phyloP scores from a whole-genome alignment of 345 rosid species.

The Arabis hirsuta region DNA sequence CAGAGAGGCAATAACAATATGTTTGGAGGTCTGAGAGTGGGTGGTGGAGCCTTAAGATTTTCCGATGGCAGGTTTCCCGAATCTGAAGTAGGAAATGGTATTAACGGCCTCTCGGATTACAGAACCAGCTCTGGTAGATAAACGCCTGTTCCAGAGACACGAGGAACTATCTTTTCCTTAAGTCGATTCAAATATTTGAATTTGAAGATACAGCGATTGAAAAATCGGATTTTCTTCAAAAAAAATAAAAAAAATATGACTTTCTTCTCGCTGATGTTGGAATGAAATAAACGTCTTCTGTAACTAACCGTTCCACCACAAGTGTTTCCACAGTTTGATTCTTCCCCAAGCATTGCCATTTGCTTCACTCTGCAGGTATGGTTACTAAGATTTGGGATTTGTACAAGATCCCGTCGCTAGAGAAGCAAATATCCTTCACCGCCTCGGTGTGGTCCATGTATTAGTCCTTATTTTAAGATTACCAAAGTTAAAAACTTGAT shows the following conservation, averaged over 20 bases:
- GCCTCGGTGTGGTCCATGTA: constrained; percentile 3
- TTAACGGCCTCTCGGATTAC: constrained; percentile 17
- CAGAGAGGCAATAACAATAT: constrained; percentile 32
- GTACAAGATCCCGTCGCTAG: not conserved
- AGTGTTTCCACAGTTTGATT: constrained; percentile 68
- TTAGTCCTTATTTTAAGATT: not conserved
- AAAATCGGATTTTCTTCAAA: not conserved
- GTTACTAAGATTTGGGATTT: constrained; percentile 48
- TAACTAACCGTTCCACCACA: constrained; percentile 39
- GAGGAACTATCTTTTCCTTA: constrained; percentile 9
- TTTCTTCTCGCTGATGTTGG: not conserved
- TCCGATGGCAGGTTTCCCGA: constrained; percentile 5
- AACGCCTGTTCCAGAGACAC: constrained; percentile 19
- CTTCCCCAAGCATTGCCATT: constrained; percentile 77
- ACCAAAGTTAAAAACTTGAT: not conserved
- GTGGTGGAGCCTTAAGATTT: constrained; percentile 28
- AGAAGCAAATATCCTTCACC: not conserved
- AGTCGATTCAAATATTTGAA: not conserved
- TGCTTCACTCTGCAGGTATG: constrained; percentile 84
- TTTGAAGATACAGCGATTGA: not conserved
- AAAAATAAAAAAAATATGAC: not conserved
- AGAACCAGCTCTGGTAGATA: constrained; percentile 33
- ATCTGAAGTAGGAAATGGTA: not conserved
- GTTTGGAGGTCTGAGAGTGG: constrained; percentile 28
- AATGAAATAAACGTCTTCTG: not conserved